Percentiles rank a stretch among this genome's conserved stretches.
These are phyloP conservation scores for Fomitopsis schrenkii DNA, from an alignment of 1,284 basidiomycete genomes.

Conservation along the genomic window DNA sequence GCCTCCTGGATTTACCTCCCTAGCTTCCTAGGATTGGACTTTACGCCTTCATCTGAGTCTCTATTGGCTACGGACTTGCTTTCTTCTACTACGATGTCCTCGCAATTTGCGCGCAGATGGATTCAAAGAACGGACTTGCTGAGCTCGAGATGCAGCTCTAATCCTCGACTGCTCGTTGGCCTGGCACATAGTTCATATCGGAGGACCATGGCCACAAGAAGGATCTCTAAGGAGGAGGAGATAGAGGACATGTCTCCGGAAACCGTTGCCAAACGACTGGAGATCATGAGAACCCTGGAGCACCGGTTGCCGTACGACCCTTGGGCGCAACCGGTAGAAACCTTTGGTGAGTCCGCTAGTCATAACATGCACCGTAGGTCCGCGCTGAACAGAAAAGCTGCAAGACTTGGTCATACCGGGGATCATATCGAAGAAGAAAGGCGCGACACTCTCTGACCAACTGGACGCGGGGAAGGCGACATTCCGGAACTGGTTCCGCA, in stretches of 20 bases:
- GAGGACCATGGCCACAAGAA: not conserved
- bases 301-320: constrained; percentile 40
- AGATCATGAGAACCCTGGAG: constrained; percentile 32
- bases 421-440: constrained; percentile 16
- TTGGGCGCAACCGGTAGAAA: constrained; percentile 47
- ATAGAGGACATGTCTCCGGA: constrained; percentile 9
- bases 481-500: constrained; percentile 24
- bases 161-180: not conserved
- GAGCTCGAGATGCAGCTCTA: not conserved
- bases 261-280: not conserved
- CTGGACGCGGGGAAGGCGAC: constrained; percentile 15
- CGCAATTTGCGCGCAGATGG: not conserved
- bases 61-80: too few relatives aligned
- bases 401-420: constrained; percentile 30
- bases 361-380: not conserved
- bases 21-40: too few relatives aligned
- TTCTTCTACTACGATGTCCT: not conserved
- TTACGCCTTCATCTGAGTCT: too few relatives aligned
- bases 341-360: constrained; percentile 38
- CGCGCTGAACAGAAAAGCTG: not conserved
- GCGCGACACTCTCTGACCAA: constrained; percentile 24
- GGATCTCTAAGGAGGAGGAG: not conserved
- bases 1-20: too few relatives aligned
- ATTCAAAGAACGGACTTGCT: not conserved
- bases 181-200: not conserved